Evolutionary conservation across 2,329 filamentous ascomycete species (phyloP), one percentile per base, ranked within the genome.

Genomic region (Arthrobotrys sinensis): DNA sequence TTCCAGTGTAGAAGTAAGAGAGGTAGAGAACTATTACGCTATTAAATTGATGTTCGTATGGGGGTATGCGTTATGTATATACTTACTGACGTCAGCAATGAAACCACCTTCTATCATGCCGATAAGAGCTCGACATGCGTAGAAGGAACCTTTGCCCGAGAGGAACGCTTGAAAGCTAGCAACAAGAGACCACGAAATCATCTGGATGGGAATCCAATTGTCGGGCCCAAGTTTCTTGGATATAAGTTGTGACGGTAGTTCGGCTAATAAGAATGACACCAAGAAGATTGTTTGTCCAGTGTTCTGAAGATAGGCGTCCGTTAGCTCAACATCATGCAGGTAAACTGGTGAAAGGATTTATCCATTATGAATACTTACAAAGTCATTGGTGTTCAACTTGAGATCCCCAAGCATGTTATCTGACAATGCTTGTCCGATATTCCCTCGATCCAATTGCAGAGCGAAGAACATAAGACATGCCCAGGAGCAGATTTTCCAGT

Each of bases 1-100:
- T 87, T 0, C 89, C 89, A 53, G 89, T 93, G 85, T 93, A 94
- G 84, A 91, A 94, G 83, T 94, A 94, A 2, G 89, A 90, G 4
- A 93, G 85, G 83, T 91, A 93, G 0, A 92, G 85, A 12, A 92
- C 88, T 21, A 50, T 34, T 40, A 11, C 1, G 7, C n/a, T 21
- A 12, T 1, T 82, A 80, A 16, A n/a, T 12, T 50, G 1, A 32
- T 24, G 7, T 68, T 32, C 28, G 43, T 40, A 19, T 12, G 69
- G 19, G n/a, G 38, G 34, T 14, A 36, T 63, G 53, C 24, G 38
- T 52, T 2, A 4, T 6, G 4, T 6, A 28, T 43, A 6, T 43
- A 71, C 72, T n/a, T 70, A 77, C 72, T 67, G 50, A 77, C 72
- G 43, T 77, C 64, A 19, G 63, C 67, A 57, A 85, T 83, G 77